Base-by-base conservation (phyloP, 106 monocot species). In the Phalaenopsis aphrodite region DNA sequence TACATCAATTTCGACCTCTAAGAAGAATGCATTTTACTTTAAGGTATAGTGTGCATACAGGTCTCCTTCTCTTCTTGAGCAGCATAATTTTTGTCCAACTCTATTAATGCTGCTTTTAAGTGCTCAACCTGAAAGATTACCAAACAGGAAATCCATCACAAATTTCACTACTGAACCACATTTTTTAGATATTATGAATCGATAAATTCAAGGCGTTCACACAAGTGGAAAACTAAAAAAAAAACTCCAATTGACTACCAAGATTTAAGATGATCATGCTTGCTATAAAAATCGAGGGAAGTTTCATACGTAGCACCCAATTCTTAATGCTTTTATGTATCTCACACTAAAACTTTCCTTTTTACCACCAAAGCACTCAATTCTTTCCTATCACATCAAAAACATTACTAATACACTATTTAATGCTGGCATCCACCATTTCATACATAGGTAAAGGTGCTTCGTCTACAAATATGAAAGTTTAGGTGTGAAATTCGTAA, bases 21-120 rank as follows among this genome's bases (percentile, higher is more conserved):
- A 74, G 15, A 3, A 76, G 48, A 30, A 76, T 43, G 76, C 76
- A 76, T 30, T 49, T 76, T 48, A 17, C 46, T 74, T 43, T 57
- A 16, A 15, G 14, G 18, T 43, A 43, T 19, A 43, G 49, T 76
- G 24, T 49, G 49, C 93, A 81, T 93, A 96, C 96, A 90, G 78
- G 84, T 84, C 14, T 92, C 90, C 52, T 55, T 81, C 85, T 92
- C 92, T 82, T 83, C 89, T 83, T 86, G 88, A 57, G 87, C 86
- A 81, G 90, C 88, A 88, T 90, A 97, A 79, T 97, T 94, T 81
- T 86, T 87, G 81, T 94, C 90, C 81, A 96, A 82, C 75, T 86
- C 84, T 71, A 55, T 49, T 55, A 97, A 82, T 76, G 90, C 75
- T 68, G 78, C 81, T 83, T 92, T 90, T 58, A 97, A 75, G 42